Conservation (phyloP, 192 early-diverging fungal genomes). For the Linnemannia schmuckeri region DNA sequence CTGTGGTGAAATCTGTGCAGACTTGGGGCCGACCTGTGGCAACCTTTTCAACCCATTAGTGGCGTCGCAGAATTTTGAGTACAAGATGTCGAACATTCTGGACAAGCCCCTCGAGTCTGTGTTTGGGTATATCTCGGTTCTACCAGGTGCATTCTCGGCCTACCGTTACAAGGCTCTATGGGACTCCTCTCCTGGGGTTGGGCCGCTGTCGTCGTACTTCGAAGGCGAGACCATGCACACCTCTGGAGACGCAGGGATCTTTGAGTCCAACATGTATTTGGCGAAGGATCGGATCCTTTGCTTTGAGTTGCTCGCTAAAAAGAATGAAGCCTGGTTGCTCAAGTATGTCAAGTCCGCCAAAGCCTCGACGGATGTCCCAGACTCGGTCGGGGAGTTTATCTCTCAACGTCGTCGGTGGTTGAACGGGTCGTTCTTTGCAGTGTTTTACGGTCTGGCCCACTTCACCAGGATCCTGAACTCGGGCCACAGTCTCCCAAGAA, state of each 20-base stretch:
- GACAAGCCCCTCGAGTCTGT: slow-evolving; percentile 96
- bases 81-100: slow-evolving; percentile 97
- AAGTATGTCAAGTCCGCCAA: slow-evolving; percentile 90
- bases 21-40: slow-evolving; percentile 78
- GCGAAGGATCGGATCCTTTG: slow-evolving; percentile 92
- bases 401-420: slow-evolving; percentile 94
- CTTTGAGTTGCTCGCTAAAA: slow-evolving; percentile 92
- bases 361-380: slow-evolving; percentile 93
- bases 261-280: slow-evolving; percentile 92
- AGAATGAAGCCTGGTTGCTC: slow-evolving; percentile 80
- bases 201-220: slow-evolving; percentile 86
- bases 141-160: slow-evolving; percentile 95
- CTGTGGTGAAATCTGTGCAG: slow-evolving; percentile 92
- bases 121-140: slow-evolving; percentile 95
- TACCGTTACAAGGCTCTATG: slow-evolving; percentile 89
- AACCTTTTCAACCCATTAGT: slow-evolving; percentile 88
- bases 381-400: slow-evolving; percentile 86
- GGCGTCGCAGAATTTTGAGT: slow-evolving; percentile 97
- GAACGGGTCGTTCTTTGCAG: slow-evolving; percentile 95
- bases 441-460: slow-evolving; percentile 83
- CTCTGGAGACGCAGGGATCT: slow-evolving; percentile 75
- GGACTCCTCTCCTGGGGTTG: slow-evolving; percentile 69
- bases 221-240: slow-evolving; percentile 91
- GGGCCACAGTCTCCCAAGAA: slow-evolving; percentile 78
- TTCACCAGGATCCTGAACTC: slow-evolving; percentile 80